phyloP scores from a whole-genome alignment of 805 yeast genomes.

The Cyberlindnera xylosilytica region DNA sequence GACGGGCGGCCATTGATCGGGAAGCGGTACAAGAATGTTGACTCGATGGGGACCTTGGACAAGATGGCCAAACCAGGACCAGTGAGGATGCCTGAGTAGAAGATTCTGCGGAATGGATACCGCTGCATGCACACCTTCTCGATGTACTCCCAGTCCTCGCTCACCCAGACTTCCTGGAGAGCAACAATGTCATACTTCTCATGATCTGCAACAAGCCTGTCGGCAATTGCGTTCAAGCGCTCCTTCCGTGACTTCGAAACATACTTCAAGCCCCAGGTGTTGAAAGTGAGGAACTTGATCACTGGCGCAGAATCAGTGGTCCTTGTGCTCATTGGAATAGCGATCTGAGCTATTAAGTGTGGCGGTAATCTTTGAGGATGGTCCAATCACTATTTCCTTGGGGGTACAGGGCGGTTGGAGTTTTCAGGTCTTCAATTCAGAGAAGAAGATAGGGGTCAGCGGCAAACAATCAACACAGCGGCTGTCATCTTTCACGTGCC shows the following conservation, averaged over 20 bases:
- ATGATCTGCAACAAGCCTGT: slow-evolving; percentile 43
- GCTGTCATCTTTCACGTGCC: no score
- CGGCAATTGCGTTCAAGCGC: slow-evolving; percentile 74
- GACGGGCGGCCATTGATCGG: slow-evolving; percentile 93
- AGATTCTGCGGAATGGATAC: slow-evolving; percentile 67
- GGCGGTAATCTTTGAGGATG: neutral
- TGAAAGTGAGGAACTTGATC: slow-evolving; percentile 61
- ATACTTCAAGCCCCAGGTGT: slow-evolving; percentile 87
- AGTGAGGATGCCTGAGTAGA: slow-evolving; percentile 77
- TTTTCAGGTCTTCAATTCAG: no score
- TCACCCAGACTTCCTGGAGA: slow-evolving; percentile 92
- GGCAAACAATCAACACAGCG: no score
- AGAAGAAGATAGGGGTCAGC: no score
- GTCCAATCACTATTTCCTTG: no score
- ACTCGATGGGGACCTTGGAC: slow-evolving; percentile 78
- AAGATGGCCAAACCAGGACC: slow-evolving; percentile 93
- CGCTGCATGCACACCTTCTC: slow-evolving; percentile 38
- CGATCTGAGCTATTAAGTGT: neutral
- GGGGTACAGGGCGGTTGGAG: no score
- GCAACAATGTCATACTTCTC: slow-evolving; percentile 78
- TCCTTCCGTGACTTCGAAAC: slow-evolving; percentile 68
- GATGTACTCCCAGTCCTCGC: slow-evolving; percentile 75
- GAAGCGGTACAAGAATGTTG: slow-evolving; percentile 76
- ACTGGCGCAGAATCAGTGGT: neutral
- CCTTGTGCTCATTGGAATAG: neutral